Evolutionary conservation across 768 basidiomycete genomes (phyloP).

Genomic region (Porpolomopsis calyptriformis): DNA sequence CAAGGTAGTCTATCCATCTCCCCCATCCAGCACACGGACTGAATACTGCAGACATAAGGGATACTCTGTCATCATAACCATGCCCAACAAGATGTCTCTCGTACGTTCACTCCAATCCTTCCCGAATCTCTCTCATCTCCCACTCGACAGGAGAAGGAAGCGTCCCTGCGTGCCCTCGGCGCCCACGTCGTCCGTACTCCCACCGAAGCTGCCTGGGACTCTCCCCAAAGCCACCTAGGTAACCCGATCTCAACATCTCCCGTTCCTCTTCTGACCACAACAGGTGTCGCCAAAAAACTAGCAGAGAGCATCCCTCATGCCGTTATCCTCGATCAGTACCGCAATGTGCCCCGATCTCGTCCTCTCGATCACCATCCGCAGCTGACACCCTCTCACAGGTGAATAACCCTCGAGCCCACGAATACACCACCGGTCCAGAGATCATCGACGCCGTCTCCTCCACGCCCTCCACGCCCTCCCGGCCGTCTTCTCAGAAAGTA

Average conservation of each 20-base stretch:
- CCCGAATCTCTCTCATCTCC: background rate
- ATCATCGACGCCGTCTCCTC: conserved; percentile 70
- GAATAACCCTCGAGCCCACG: conserved; percentile 88
- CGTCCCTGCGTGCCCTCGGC: conserved; percentile 79
- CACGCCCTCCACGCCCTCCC: conserved; percentile 47
- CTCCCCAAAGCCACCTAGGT: conserved; percentile 89
- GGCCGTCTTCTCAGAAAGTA: conserved; percentile 62
- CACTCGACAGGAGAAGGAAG: conserved; percentile 72
- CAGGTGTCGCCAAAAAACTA: conserved; percentile 76
- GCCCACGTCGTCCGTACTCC: conserved; percentile 94
- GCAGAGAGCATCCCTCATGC: conserved; percentile 70
- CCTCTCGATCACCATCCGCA: background rate
- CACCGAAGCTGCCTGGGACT: conserved; percentile 79
- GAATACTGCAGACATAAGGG: conserved; percentile 79
- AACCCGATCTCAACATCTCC: conserved; percentile 28
- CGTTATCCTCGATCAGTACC: conserved; percentile 89
- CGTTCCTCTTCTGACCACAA: conserved; percentile 76
- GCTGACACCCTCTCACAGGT: conserved; percentile 26
- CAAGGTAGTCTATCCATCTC: conserved; percentile 47
- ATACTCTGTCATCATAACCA: conserved; percentile 80
- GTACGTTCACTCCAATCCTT: conserved; percentile 25
- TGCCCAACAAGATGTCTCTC: conserved; percentile 93
- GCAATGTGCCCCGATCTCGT: conserved; percentile 41
- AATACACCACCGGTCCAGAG: conserved; percentile 82
- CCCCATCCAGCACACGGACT: conserved; percentile 29